A percentile compares a stretch with the other conserved stretches of the same genome.
Evolutionary conservation across 306 rosid genomes (phyloP).

Genomic region (Castanea crenata): DNA sequence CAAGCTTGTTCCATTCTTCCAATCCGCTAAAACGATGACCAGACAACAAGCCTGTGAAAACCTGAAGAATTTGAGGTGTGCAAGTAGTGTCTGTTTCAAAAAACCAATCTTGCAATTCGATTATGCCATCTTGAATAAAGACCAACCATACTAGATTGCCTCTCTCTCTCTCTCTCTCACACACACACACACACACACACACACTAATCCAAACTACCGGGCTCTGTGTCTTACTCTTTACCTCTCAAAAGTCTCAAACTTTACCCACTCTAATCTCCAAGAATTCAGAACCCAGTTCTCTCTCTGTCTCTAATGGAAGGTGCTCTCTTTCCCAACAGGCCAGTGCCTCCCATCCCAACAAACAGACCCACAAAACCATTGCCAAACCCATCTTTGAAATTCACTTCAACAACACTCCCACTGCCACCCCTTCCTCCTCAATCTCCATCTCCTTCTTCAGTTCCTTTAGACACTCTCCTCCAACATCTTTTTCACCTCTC

Average conservation of each 20-base stretch:
- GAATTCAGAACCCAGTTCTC: slow-evolving; percentile 6
- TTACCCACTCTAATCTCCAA: not conserved
- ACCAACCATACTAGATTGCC: slow-evolving; percentile 21
- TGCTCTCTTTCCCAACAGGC: slow-evolving; percentile 61
- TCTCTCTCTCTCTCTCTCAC: not conserved
- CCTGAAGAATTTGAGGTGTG: not conserved
- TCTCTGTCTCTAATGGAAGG: slow-evolving; percentile 64
- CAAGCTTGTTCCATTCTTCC: not conserved
- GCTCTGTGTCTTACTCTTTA: not conserved
- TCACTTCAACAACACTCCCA: slow-evolving; percentile 54
- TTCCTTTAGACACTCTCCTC: slow-evolving; percentile 73
- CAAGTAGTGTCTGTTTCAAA: not conserved
- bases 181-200: not conserved
- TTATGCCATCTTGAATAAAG: slow-evolving; percentile 14
- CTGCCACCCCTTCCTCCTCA: slow-evolving; percentile 56
- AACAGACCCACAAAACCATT: slow-evolving; percentile 36
- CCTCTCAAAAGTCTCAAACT: not conserved
- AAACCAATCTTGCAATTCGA: slow-evolving; percentile 1
- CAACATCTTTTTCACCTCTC: slow-evolving; percentile 76
- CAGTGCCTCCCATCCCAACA: slow-evolving; percentile 51
- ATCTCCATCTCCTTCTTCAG: slow-evolving; percentile 50
- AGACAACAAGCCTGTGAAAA: not conserved
- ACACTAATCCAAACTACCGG: not conserved
- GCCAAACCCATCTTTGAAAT: slow-evolving; percentile 40
- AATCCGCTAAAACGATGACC: not conserved